Evolutionary conservation across 441 rosid species (phyloP).

Genomic region (Populus hybrid): DNA sequence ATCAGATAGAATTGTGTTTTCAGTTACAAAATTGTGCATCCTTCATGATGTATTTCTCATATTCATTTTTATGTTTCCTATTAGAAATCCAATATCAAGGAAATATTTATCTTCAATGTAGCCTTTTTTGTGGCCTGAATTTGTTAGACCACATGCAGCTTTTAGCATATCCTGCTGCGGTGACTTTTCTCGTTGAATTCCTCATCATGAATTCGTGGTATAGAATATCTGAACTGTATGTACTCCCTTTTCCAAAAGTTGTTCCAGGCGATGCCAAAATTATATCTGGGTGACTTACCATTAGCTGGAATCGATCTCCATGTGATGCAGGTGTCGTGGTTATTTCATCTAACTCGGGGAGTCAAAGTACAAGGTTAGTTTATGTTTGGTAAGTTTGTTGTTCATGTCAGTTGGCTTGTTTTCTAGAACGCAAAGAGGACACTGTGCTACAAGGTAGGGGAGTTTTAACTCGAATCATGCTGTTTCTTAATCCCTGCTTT

Average conservation of each 20-base stretch:
- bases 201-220: neutral
- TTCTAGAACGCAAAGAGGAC: neutral
- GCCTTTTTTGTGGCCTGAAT: neutral
- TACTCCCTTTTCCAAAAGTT: neutral
- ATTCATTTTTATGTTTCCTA: neutral
- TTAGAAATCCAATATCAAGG: neutral
- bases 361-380: neutral
- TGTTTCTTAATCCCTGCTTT: neutral
- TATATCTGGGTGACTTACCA: neutral
- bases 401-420: neutral
- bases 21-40: neutral
- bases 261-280: neutral
- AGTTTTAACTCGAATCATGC: neutral
- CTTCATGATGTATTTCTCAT: neutral
- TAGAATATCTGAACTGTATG: neutral
- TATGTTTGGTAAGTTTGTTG: neutral
- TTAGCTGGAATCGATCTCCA: neutral
- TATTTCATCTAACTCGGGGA: neutral
- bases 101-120: conserved; percentile 33
- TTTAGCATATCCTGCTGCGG: neutral
- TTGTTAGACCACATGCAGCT: neutral
- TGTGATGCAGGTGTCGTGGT: neutral
- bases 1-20: neutral
- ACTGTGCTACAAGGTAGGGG: neutral
- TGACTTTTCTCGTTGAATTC: neutral